Base-by-base conservation (phyloP, 2,329 filamentous ascomycete genomes). In the Penicillium italicum region DNA sequence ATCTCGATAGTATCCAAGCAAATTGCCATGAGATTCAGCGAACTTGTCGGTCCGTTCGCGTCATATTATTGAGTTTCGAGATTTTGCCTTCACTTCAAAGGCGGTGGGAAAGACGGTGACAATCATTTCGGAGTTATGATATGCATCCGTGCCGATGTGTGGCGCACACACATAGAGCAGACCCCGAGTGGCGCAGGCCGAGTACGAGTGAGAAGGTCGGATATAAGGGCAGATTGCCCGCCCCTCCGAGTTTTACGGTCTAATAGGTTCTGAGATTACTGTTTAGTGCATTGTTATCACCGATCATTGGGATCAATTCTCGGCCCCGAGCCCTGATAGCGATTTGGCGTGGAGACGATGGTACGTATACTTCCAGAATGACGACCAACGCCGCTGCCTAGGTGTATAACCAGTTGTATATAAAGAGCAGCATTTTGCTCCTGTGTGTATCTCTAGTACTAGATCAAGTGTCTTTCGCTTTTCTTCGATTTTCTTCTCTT, bases 331-430 rank as follows among this genome's bases (percentile, higher is more conserved):
- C 33, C 28, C 40, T 10, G 54, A 46, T 41, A 48, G 28, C 37
- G 53, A 56, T 54, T 57, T 30, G 28, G 34, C 26, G 14, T 26
- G 14, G 24, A 37, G 31, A 38, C n/a, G 28, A 45, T 59, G 30
- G 41, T 61, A 62, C 55, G 54, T 59, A 58, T 45, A 49, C 57
- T 50, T 38, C 11, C 33, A 45, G 36, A 42, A 26, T 53, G 50
- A 52, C 44, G 54, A 50, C n/a, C 8, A 47, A 41, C 20, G 20
- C 30, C 41, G 47, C 50, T 58, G 53, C 59, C 59, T 62, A 24
- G 22, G 49, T 34, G 30, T 41, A 33, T 11, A 46, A 20, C 16
- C 3, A 30, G 30, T 49, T 55, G 36, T 51, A 58, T 61, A 56
- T 53, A 58, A 63, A 57, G 34, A 38, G 37, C 26, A 20, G 22